Percentiles rank a stretch among this genome's conserved stretches.
Conservation (phyloP, 495 filamentous ascomycete genomes). For the Aspergillus heteromorphus region DNA sequence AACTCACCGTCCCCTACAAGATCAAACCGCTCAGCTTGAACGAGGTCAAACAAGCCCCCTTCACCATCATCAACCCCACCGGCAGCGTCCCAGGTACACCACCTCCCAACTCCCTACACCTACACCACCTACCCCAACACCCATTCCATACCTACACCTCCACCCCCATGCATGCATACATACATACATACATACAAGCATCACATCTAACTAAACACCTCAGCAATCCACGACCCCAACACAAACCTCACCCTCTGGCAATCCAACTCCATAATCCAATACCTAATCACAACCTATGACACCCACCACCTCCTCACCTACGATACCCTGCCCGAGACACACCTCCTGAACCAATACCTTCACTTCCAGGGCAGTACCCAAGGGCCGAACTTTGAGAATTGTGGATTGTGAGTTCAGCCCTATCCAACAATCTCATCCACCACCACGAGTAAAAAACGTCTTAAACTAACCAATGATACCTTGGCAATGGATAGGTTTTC, state of each 20-base stretch:
- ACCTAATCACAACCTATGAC: slow-evolving; percentile 35
- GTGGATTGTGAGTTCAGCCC: neutral
- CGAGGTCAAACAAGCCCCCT: neutral
- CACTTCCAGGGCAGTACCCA: slow-evolving; percentile 29
- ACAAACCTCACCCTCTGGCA: slow-evolving; percentile 5
- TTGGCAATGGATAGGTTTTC: slow-evolving; percentile 38
- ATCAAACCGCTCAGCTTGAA: neutral
- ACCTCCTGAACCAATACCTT: slow-evolving; percentile 29
- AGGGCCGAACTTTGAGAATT: slow-evolving; percentile 3
- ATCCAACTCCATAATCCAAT: slow-evolving; percentile 28
- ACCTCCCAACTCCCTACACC: neutral
- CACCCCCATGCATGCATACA: neutral
- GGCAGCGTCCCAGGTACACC: slow-evolving; percentile 1
- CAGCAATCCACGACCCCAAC: slow-evolving; percentile 8
- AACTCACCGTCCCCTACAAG: neutral
- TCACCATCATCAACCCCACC: slow-evolving; percentile 3
- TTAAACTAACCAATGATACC: slow-evolving; percentile 22
- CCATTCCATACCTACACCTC: neutral
- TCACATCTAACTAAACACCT: neutral
- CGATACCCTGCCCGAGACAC: slow-evolving; percentile 19
- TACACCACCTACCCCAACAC: neutral
- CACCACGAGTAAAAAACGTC: slow-evolving; percentile 33
- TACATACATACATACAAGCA: neutral
- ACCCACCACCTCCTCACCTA: slow-evolving; percentile 23
- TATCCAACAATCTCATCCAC: neutral